A percentile compares a stretch with the other conserved stretches of the same genome.
These are phyloP conservation scores for Polyporus tsugae DNA, from an alignment of 1,284 basidiomycete species.

Conservation along the genomic window DNA sequence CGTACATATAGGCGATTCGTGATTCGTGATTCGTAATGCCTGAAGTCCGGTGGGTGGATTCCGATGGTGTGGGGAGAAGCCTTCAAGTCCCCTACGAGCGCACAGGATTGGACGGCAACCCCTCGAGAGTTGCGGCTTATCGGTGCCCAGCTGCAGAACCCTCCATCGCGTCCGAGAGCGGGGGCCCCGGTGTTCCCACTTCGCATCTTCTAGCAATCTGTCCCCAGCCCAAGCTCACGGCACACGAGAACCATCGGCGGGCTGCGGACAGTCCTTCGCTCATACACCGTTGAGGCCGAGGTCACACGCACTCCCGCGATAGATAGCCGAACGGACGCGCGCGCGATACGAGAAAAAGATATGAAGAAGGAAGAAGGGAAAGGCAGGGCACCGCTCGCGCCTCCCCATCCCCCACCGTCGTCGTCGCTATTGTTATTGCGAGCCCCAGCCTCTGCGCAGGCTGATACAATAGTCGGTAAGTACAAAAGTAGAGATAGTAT, in stretches of 20 bases:
- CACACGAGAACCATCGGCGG: background rate
- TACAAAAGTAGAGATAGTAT: background rate
- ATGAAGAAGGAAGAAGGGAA: background rate
- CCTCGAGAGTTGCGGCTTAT: background rate
- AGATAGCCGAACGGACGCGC: background rate
- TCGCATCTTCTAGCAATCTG: background rate
- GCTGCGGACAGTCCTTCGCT: background rate
- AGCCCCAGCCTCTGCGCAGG: slow-evolving; percentile 9
- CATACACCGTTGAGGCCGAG: background rate
- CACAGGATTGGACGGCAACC: background rate
- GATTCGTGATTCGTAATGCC: too few species aligned
- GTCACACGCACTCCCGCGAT: background rate
- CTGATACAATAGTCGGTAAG: slow-evolving; percentile 8
- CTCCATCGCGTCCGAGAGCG: background rate
- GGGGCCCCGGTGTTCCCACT: background rate
- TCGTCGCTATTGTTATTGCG: background rate
- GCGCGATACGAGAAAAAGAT: background rate
- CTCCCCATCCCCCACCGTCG: slow-evolving; percentile 9
- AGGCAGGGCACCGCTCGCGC: slow-evolving; percentile 9
- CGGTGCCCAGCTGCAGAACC: background rate
- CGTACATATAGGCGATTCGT: too few species aligned
- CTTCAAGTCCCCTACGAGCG: background rate
- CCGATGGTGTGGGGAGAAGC: background rate
- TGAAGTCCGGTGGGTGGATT: too few species aligned
- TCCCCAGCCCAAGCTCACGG: background rate